Percentiles rank a stretch among this genome's conserved stretches.
phyloP scores from a whole-genome alignment of 306 rosid genomes.

The Cyclanthera cordifolia region DNA sequence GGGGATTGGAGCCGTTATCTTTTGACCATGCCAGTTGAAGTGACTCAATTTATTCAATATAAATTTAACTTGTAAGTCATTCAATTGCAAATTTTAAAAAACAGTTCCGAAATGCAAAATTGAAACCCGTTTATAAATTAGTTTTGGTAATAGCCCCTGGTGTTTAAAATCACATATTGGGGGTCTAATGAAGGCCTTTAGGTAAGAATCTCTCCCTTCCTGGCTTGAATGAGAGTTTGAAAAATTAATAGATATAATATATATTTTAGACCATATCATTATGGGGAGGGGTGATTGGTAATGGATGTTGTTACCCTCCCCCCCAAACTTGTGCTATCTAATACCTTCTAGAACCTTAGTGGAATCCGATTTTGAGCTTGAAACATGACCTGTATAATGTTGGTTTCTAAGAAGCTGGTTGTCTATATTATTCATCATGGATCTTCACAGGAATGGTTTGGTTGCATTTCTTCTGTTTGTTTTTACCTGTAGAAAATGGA shows the following conservation, averaged over 20 bases:
- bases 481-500: constrained; percentile 40
- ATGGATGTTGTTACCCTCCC: background rate
- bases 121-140: too few relatives aligned
- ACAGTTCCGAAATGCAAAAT: too few relatives aligned
- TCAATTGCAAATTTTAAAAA: too few relatives aligned
- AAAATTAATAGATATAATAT: background rate
- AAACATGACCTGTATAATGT: background rate
- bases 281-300: background rate
- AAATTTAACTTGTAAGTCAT: too few relatives aligned
- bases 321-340: background rate
- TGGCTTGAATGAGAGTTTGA: too few relatives aligned
- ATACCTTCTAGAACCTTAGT: background rate
- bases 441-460: background rate
- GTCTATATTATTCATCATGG: background rate
- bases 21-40: too few relatives aligned
- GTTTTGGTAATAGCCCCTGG: too few relatives aligned
- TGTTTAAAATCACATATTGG: too few relatives aligned
- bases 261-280: background rate
- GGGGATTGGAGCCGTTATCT: too few relatives aligned
- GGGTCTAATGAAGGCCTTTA: too few relatives aligned
- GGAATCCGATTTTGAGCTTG: background rate
- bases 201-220: too few relatives aligned
- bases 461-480: constrained; percentile 3
- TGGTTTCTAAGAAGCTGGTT: background rate
- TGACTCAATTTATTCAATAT: too few relatives aligned